Conservation (phyloP, 345 rosid species). For the Eucalyptus marginata region DNA sequence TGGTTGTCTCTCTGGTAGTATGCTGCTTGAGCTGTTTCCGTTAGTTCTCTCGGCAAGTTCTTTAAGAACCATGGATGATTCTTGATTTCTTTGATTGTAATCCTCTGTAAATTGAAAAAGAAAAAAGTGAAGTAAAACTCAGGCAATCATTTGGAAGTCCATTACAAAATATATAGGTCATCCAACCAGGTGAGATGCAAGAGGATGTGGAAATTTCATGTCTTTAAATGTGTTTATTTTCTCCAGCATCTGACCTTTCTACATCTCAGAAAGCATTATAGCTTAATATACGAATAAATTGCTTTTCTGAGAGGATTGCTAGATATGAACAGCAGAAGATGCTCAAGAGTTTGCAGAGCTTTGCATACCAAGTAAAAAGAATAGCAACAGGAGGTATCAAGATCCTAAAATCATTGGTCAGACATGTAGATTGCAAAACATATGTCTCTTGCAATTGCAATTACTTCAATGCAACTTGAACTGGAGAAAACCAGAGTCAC, state of each 20-base stretch:
- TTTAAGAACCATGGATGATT: conserved; percentile 90
- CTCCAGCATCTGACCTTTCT: background rate
- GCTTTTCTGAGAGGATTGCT: background rate
- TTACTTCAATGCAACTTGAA: background rate
- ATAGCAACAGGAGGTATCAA: background rate
- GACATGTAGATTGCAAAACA: background rate
- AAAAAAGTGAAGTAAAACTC: background rate
- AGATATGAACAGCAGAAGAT: background rate
- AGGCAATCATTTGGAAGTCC: background rate
- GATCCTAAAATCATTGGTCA: background rate
- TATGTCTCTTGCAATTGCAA: background rate
- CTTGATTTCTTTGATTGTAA: conserved; percentile 69
- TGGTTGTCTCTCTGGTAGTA: conserved; percentile 67
- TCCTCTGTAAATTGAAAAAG: conserved; percentile 34
- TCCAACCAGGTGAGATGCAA: no score
- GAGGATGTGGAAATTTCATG: background rate
- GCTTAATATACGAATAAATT: background rate
- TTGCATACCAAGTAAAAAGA: background rate
- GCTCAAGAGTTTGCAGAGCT: background rate
- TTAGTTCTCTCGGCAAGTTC: conserved; percentile 85
- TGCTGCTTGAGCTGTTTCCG: conserved; percentile 65
- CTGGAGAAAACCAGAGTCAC: background rate
- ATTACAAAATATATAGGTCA: background rate
- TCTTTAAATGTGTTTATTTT: background rate
- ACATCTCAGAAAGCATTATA: background rate